phyloP scores from a whole-genome alignment of 1,284 basidiomycete species.

The Ustilago cynodontis region DNA sequence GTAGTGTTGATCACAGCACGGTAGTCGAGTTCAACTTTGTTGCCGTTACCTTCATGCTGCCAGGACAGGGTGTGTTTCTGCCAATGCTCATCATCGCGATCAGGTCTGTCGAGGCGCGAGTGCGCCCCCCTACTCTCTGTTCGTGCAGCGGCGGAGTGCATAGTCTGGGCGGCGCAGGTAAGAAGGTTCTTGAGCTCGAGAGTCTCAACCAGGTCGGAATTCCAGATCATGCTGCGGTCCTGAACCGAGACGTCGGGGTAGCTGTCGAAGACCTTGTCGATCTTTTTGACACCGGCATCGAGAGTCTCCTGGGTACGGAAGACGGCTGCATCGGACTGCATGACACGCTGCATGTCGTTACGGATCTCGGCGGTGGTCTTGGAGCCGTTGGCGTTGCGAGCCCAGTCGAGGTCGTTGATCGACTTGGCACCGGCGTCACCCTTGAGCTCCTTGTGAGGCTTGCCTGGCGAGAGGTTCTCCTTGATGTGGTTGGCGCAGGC shows the following conservation, averaged over 20 bases:
- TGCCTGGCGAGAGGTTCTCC: conserved; percentile 88
- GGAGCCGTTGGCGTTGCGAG: conserved; percentile 81
- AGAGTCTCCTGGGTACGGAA: conserved; percentile 87
- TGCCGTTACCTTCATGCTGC: conserved; percentile 69
- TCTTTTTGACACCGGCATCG: conserved; percentile 90
- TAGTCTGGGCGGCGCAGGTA: conserved; percentile 95
- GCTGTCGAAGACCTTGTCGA: conserved; percentile 85
- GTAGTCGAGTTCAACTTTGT: conserved; percentile 90
- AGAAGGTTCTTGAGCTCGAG: conserved; percentile 96
- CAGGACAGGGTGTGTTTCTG: conserved; percentile 65
- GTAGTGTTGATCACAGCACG: conserved; percentile 86
- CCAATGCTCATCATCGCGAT: conserved; percentile 79
- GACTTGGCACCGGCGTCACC: conserved; percentile 88
- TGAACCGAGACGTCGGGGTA: conserved; percentile 94
- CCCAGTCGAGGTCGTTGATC: conserved; percentile 89
- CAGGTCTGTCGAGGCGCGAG: conserved; percentile 93
- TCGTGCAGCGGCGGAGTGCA: conserved; percentile 91
- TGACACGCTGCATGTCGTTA: conserved; percentile 97
- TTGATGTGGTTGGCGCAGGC: conserved; percentile 98
- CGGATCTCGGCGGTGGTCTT: conserved; percentile 90
- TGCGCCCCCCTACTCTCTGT: conserved; percentile 98
- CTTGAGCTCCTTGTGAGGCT: conserved; percentile 88
- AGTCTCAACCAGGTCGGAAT: conserved; percentile 88
- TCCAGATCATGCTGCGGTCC: conserved; percentile 98
- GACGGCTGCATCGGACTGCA: conserved; percentile 79